Evolutionary conservation across 106 monocot species (phyloP).

Genomic region (Platanthera guangdongensis): DNA sequence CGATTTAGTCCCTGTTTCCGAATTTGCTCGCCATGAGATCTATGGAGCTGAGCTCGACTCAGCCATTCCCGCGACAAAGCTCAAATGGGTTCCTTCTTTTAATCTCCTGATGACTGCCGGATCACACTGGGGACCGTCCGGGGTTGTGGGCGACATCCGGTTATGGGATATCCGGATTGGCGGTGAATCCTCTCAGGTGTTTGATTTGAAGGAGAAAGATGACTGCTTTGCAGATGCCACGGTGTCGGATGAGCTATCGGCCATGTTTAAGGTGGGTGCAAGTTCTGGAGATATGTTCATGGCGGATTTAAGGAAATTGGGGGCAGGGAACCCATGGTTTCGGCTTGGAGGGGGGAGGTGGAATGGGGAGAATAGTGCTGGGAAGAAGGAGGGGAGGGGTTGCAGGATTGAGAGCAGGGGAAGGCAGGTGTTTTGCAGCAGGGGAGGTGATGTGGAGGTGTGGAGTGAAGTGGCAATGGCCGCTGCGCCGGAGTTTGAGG

Average conservation of each 20-base stretch:
- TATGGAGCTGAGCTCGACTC: constrained; percentile 57
- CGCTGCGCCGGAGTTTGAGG: neutral
- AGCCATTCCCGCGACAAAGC: constrained; percentile 50
- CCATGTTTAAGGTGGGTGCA: constrained; percentile 54
- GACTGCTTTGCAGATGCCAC: constrained; percentile 51
- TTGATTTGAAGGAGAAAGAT: constrained; percentile 23
- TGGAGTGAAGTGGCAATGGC: constrained; percentile 47
- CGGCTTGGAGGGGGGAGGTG: constrained; percentile 17
- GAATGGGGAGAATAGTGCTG: constrained; percentile 15
- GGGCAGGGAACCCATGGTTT: constrained; percentile 17
- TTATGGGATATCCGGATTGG: constrained; percentile 40
- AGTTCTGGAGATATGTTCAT: constrained; percentile 38
- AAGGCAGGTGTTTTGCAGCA: constrained; percentile 40
- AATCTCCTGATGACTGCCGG: constrained; percentile 40
- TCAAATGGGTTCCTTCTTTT: constrained; percentile 26
- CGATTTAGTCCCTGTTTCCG: constrained; percentile 10
- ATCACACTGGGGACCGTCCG: constrained; percentile 41
- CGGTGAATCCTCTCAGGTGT: neutral
- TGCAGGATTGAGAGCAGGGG: constrained; percentile 42
- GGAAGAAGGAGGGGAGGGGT: constrained; percentile 39
- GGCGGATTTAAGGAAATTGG: constrained; percentile 47
- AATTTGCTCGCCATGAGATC: constrained; percentile 40
- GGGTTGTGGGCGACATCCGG: constrained; percentile 26
- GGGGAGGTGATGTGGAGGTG: constrained; percentile 55
- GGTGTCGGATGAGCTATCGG: constrained; percentile 23